Percentiles rank a stretch among this genome's conserved stretches.
These are phyloP conservation scores for Alnus glutinosa DNA, from an alignment of 306 rosid species.

Conservation along the genomic window DNA sequence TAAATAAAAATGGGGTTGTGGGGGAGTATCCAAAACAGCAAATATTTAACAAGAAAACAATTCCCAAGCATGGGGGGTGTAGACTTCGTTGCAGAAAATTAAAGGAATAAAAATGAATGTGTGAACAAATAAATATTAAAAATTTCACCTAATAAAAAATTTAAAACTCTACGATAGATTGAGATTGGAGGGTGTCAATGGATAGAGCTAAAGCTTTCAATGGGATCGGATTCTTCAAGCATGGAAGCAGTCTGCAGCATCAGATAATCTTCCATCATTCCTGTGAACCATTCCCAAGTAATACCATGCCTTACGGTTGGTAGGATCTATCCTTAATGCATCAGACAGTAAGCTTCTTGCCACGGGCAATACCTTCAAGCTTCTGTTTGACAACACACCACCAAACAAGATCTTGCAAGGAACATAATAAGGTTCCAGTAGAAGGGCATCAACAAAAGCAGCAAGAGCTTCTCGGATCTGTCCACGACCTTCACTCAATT, in stretches of 20 bases:
- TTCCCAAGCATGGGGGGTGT: neutral
- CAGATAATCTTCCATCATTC: conserved; percentile 66
- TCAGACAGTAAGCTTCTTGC: conserved; percentile 82
- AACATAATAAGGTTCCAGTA: conserved; percentile 63
- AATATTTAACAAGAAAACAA: neutral
- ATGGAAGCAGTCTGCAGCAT: conserved; percentile 90
- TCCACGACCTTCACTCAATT: conserved; percentile 63
- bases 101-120: neutral
- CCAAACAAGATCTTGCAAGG: conserved; percentile 67
- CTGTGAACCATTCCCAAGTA: conserved; percentile 76
- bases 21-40: neutral
- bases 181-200: conserved; percentile 34
- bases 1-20: neutral
- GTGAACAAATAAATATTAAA: neutral
- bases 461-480: conserved; percentile 57
- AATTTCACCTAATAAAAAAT: conserved; percentile 10
- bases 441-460: conserved; percentile 47
- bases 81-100: neutral
- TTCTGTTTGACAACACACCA: conserved; percentile 52
- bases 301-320: conserved; percentile 83
- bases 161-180: conserved; percentile 3
- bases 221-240: conserved; percentile 89
- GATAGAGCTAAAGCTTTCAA: conserved; percentile 71
- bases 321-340: conserved; percentile 76
- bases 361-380: conserved; percentile 53